Evolutionary conservation across 305 asterid genomes (phyloP).

Genomic region (Solanum hybrid): DNA sequence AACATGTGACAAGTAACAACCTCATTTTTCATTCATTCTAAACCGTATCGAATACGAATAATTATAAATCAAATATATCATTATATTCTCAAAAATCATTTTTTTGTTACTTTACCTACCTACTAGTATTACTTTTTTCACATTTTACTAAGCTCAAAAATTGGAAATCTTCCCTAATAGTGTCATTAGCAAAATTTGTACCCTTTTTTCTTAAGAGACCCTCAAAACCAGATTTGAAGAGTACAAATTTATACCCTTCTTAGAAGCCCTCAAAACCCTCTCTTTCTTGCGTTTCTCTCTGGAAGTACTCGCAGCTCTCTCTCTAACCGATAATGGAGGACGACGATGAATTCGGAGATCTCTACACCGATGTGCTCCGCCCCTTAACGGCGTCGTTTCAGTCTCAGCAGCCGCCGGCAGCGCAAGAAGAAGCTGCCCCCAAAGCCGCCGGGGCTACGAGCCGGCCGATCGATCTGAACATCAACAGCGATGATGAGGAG

Average conservation of each 20-base stretch:
- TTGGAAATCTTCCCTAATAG: background rate
- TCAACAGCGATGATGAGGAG: slow-evolving; percentile 40
- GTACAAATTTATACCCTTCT: background rate
- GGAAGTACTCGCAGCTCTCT: background rate
- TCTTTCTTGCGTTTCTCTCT: background rate
- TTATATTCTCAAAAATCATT: too few species aligned
- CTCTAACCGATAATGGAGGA: slow-evolving; percentile 50
- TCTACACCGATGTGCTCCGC: slow-evolving; percentile 77
- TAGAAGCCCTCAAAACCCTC: slow-evolving; percentile 15
- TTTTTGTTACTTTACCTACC: background rate
- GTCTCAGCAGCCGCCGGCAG: slow-evolving; percentile 12
- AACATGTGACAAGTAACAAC: background rate
- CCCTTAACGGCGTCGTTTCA: slow-evolving; percentile 44
- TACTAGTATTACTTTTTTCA: background rate
- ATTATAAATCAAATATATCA: background rate
- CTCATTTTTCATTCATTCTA: background rate
- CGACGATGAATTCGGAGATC: slow-evolving; percentile 98
- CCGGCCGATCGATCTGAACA: slow-evolving; percentile 52
- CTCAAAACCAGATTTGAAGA: background rate
- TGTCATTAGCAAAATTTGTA: background rate
- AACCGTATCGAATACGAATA: background rate
- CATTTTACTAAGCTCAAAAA: background rate
- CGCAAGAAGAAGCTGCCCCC: slow-evolving; percentile 4
- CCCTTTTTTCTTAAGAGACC: background rate
- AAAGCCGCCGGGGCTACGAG: slow-evolving; percentile 12